Conservation (phyloP, 2,329 filamentous ascomycete species). For the Fusarium abutilonis region DNA sequence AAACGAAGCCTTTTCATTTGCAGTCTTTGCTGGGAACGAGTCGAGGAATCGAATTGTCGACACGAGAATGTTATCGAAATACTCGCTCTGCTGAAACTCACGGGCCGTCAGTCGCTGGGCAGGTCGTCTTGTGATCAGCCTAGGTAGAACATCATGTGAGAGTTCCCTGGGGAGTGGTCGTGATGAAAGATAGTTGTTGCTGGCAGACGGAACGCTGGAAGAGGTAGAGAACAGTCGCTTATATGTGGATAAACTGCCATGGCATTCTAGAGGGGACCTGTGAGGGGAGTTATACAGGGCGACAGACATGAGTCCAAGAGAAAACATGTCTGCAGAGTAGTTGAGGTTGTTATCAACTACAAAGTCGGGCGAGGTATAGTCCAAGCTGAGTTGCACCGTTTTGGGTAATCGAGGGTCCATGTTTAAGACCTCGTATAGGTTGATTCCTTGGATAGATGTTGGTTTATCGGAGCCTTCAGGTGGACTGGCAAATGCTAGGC, state of each 20-base stretch:
- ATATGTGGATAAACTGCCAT: constrained; percentile 83
- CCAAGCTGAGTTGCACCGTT: constrained; percentile 86
- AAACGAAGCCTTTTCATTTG: constrained; percentile 90
- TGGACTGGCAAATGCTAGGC: constrained; percentile 88
- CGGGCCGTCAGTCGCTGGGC: constrained; percentile 86
- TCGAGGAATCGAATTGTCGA: constrained; percentile 97
- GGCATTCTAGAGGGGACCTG: constrained; percentile 82
- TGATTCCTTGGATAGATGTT: constrained; percentile 81
- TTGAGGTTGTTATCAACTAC: constrained; percentile 90
- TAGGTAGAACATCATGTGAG: constrained; percentile 77
- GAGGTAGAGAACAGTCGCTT: constrained; percentile 84
- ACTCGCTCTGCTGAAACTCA: constrained; percentile 94
- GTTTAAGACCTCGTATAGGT: constrained; percentile 83
- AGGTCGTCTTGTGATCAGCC: constrained; percentile 86
- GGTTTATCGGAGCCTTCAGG: constrained; percentile 78
- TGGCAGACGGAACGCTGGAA: constrained; percentile 78
- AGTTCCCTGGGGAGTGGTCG: constrained; percentile 83
- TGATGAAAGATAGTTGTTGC: constrained; percentile 86
- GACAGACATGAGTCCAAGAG: constrained; percentile 85
- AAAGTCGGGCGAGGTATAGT: constrained; percentile 95
- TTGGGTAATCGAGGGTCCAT: constrained; percentile 84
- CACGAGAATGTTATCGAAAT: constrained; percentile 96
- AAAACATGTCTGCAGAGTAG: constrained; percentile 89
- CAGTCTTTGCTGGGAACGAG: constrained; percentile 87
- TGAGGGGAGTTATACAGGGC: constrained; percentile 96